Conservation (phyloP, 2,329 filamentous ascomycete species). For the Fusarium denticulatum region DNA sequence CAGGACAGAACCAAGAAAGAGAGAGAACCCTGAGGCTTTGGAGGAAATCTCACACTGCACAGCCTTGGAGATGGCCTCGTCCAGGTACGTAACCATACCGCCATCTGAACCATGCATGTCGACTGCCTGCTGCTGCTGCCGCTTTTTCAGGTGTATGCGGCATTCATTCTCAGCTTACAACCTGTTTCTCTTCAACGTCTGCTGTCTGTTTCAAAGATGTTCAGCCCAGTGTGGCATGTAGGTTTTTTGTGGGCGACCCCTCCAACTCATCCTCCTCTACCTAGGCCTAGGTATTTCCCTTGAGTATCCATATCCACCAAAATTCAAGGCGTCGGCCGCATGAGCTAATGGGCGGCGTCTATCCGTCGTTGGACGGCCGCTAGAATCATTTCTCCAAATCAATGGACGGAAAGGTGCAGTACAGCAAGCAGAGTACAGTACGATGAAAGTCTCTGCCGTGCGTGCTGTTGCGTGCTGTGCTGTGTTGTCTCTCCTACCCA, state of each 20-base stretch:
- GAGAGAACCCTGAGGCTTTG: conserved; percentile 8
- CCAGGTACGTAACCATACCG: conserved; percentile 31
- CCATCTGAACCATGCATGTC: conserved; percentile 22
- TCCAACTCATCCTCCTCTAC: conserved; percentile 5
- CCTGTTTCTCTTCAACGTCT: background rate
- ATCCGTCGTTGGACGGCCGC: conserved; percentile 36
- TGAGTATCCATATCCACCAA: conserved; percentile 15
- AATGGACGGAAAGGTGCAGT: background rate
- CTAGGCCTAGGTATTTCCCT: background rate
- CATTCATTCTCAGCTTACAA: conserved; percentile 7
- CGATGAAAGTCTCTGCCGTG: background rate
- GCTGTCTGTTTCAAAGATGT: conserved; percentile 1
- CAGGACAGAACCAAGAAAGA: background rate
- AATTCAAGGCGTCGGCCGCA: conserved; percentile 35
- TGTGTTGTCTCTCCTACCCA: conserved; percentile 7
- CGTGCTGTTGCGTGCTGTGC: background rate
- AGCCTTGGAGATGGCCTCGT: conserved; percentile 11
- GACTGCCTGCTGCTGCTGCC: background rate
- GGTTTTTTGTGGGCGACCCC: conserved; percentile 33
- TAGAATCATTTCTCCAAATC: conserved; percentile 16
- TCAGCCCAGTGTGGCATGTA: conserved; percentile 34
- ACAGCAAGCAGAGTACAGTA: background rate
- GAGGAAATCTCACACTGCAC: conserved; percentile 11
- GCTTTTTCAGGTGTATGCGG: background rate
- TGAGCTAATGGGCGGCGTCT: conserved; percentile 28